Evolutionary conservation across 768 basidiomycete species (phyloP).

Genomic region (Kwoniella shandongensis): DNA sequence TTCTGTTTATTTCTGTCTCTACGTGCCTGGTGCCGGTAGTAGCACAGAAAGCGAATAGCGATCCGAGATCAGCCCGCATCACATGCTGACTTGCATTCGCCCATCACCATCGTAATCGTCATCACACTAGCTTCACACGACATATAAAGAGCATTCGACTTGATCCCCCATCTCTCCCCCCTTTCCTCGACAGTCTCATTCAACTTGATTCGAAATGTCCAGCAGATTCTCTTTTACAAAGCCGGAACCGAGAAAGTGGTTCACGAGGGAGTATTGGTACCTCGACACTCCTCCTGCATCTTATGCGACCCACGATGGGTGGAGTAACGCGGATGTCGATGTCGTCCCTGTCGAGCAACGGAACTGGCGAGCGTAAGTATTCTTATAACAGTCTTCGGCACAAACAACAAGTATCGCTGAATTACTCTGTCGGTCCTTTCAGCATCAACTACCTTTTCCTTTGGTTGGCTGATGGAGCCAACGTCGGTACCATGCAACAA

Average conservation of each 20-base stretch:
- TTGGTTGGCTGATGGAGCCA: slow-evolving; percentile 48
- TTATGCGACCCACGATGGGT: slow-evolving; percentile 46
- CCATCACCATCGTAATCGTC: too few relatives aligned
- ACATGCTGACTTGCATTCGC: too few relatives aligned
- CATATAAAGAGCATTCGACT: too few relatives aligned
- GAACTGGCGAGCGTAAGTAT: slow-evolving; percentile 44
- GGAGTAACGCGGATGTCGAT: slow-evolving; percentile 48
- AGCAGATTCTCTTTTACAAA: slow-evolving; percentile 1
- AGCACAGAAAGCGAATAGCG: too few relatives aligned
- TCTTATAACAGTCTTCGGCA: not conserved
- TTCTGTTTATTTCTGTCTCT: too few relatives aligned
- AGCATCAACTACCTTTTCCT: slow-evolving; percentile 48
- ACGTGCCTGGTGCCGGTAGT: too few relatives aligned
- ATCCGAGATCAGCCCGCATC: too few relatives aligned
- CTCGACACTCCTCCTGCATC: slow-evolving; percentile 46
- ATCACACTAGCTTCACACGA: too few relatives aligned
- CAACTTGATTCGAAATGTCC: too few relatives aligned
- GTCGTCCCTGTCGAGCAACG: slow-evolving; percentile 44
- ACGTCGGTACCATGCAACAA: slow-evolving; percentile 51
- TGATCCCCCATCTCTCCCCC: too few relatives aligned
- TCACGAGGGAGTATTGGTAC: slow-evolving; percentile 39
- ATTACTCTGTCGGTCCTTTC: not conserved
- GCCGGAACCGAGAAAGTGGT: slow-evolving; percentile 31
- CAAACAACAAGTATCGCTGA: not conserved
- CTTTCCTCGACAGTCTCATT: too few relatives aligned